Percentiles rank a stretch among this genome's conserved stretches.
Conservation (phyloP, 78 protist genomes). For the Cavenderia fasciculata region DNA sequence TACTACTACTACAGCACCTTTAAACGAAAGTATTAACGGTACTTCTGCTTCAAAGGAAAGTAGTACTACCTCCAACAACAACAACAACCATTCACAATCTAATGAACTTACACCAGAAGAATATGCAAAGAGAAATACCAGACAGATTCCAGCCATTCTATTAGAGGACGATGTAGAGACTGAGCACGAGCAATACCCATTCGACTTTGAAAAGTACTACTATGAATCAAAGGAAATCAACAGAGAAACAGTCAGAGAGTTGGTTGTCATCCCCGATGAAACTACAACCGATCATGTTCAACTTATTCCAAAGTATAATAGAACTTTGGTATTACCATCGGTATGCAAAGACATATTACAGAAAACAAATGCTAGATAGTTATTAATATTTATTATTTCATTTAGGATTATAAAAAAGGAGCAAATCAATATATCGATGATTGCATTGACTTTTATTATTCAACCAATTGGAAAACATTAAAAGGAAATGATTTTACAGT, state of each 20-base stretch:
- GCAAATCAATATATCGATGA: slow-evolving; percentile 48
- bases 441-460: slow-evolving; percentile 51
- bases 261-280: slow-evolving; percentile 67
- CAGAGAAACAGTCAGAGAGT: slow-evolving; percentile 48
- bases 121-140: slow-evolving; percentile 49
- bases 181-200: slow-evolving; percentile 62
- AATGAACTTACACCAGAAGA: background rate
- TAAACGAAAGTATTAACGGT: background rate
- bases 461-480: slow-evolving; percentile 27
- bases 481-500: slow-evolving; percentile 13
- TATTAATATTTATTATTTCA: background rate
- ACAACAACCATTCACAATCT: background rate
- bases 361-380: background rate
- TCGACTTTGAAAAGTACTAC: slow-evolving; percentile 65
- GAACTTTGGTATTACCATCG: slow-evolving; percentile 32
- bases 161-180: slow-evolving; percentile 69
- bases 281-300: slow-evolving; percentile 9
- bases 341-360: background rate
- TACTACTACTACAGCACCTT: background rate
- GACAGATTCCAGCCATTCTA: slow-evolving; percentile 58
- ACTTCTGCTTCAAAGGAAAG: slow-evolving; percentile 2
- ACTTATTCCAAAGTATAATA: slow-evolving; percentile 42
- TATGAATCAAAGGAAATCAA: slow-evolving; percentile 76
- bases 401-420: slow-evolving; percentile 45
- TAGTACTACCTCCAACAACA: background rate